These are phyloP conservation scores for Artemisia annua DNA, from an alignment of 129 eudicot species.

Conservation along the genomic window DNA sequence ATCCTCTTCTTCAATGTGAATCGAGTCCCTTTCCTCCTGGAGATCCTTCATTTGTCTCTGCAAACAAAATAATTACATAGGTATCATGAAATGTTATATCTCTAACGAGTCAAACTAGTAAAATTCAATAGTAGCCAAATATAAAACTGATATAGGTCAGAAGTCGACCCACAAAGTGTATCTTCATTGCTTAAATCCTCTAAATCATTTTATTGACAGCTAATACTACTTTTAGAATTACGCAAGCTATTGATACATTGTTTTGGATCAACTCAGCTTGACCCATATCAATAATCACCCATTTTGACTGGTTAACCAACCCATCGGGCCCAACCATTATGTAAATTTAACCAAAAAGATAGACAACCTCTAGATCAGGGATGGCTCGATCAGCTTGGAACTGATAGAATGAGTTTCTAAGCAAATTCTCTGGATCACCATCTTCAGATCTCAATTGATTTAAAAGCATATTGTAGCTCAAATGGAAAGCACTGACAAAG, in stretches of 20 bases:
- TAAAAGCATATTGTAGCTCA: conserved; percentile 97
- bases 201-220: not conserved
- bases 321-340: not conserved
- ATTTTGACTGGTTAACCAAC: not conserved
- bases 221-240: not conserved
- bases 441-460: conserved; percentile 93
- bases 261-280: not conserved
- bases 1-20: conserved; percentile 83
- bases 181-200: not conserved
- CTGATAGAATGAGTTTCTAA: conserved; percentile 94
- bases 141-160: not conserved
- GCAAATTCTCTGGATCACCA: conserved; percentile 92
- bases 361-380: conserved; percentile 63
- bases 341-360: not conserved
- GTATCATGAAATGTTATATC: not conserved
- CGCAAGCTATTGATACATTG: not conserved
- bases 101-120: not conserved
- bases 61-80: conserved; percentile 20
- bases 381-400: conserved; percentile 94
- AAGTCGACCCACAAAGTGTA: not conserved
- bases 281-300: not conserved
- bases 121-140: not conserved
- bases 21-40: conserved; percentile 81
- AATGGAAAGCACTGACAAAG: conserved; percentile 81
- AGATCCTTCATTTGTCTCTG: conserved; percentile 87